Conservation (phyloP, 2,329 filamentous ascomycete genomes). For the Fusarium buxicola region DNA sequence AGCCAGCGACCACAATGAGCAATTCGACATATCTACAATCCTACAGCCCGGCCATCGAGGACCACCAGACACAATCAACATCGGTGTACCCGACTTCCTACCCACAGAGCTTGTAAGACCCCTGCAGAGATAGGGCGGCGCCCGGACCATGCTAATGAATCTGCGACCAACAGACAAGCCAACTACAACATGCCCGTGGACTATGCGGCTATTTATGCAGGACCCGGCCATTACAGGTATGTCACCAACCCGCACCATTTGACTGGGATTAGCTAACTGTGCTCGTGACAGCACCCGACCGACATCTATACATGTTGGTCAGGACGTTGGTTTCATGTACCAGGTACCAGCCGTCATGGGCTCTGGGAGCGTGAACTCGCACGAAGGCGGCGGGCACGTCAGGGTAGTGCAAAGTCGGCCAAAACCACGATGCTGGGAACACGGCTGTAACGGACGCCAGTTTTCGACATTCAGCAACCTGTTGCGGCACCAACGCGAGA, state of each 20-base stretch:
- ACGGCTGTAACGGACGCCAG: constrained; percentile 94
- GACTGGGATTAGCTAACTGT: constrained; percentile 32
- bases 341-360: constrained; percentile 54
- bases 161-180: constrained; percentile 43
- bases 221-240: constrained; percentile 55
- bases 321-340: constrained; percentile 58
- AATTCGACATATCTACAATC: constrained; percentile 60
- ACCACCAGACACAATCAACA: constrained; percentile 53
- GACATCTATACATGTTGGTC: constrained; percentile 52
- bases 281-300: constrained; percentile 51
- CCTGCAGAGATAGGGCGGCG: constrained; percentile 35
- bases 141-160: constrained; percentile 50
- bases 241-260: constrained; percentile 30
- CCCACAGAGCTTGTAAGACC: constrained; percentile 53
- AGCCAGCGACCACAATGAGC: constrained; percentile 59
- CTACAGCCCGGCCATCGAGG: constrained; percentile 62
- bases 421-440: constrained; percentile 98
- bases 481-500: constrained; percentile 91
- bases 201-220: constrained; percentile 54
- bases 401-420: constrained; percentile 81
- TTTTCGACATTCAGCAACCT: constrained; percentile 98
- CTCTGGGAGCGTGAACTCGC: constrained; percentile 49
- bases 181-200: constrained; percentile 59
- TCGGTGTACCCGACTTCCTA: constrained; percentile 51
- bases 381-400: constrained; percentile 63